Evolutionary conservation across 768 basidiomycete genomes (phyloP).

Genomic region (Pisolithus sp.): DNA sequence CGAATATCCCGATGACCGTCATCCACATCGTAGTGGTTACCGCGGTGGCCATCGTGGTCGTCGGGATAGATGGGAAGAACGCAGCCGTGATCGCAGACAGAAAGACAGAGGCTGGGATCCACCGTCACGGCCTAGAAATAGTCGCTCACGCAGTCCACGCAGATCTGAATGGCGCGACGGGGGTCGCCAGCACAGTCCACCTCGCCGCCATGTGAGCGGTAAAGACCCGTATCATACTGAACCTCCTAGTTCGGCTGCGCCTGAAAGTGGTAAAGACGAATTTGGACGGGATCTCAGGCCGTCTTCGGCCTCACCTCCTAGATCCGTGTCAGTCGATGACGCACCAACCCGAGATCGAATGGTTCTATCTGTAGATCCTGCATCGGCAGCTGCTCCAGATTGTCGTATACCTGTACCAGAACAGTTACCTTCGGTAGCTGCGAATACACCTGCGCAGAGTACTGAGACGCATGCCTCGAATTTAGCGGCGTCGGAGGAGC

Average conservation of each 20-base stretch:
- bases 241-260: slow-evolving; percentile 18
- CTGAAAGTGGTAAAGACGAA: slow-evolving; percentile 62
- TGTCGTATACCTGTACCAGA: slow-evolving; percentile 41
- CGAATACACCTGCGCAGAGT: slow-evolving; percentile 50
- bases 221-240: slow-evolving; percentile 22
- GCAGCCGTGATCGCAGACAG: slow-evolving; percentile 39
- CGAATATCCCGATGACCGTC: slow-evolving; percentile 48
- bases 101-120: slow-evolving; percentile 37
- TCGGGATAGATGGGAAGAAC: slow-evolving; percentile 57
- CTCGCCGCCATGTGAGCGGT: slow-evolving; percentile 38
- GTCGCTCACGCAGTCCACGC: slow-evolving; percentile 73
- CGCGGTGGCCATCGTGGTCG: slow-evolving; percentile 56
- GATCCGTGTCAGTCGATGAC: slow-evolving; percentile 21
- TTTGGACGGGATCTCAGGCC: slow-evolving; percentile 78
- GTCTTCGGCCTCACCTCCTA: slow-evolving; percentile 34
- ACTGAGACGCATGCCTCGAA: slow-evolving; percentile 23
- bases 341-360: slow-evolving; percentile 24
- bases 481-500: slow-evolving; percentile 35
- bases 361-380: slow-evolving; percentile 35
- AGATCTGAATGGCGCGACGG: slow-evolving; percentile 46
- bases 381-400: slow-evolving; percentile 40
- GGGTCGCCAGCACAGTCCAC: slow-evolving; percentile 52
- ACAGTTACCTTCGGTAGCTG: slow-evolving; percentile 40
- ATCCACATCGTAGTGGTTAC: slow-evolving; percentile 44
- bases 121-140: slow-evolving; percentile 43